These are phyloP conservation scores for Arabidopsis arenosa DNA, from an alignment of 345 rosid genomes.

Conservation along the genomic window DNA sequence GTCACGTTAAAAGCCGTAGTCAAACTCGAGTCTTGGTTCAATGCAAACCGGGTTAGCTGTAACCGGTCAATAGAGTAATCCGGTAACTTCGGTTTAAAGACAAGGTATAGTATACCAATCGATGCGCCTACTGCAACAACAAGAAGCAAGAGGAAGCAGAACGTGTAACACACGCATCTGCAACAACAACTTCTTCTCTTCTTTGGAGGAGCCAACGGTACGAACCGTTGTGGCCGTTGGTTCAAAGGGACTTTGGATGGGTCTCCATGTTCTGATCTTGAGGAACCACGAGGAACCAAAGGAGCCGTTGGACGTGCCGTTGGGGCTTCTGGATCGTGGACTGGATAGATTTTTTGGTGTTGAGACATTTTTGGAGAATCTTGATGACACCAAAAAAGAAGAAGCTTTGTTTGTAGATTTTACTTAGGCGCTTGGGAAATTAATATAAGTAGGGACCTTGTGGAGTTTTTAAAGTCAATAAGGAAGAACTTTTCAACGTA, in stretches of 20 bases:
- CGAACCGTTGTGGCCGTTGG: slow-evolving; percentile 39
- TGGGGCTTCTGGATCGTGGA: slow-evolving; percentile 58
- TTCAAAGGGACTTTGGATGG: slow-evolving; percentile 47
- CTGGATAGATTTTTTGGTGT: slow-evolving; percentile 70
- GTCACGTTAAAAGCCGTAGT: slow-evolving; percentile 63
- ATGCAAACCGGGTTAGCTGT: slow-evolving; percentile 56
- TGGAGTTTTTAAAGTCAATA: slow-evolving; percentile 30
- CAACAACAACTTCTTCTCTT: slow-evolving; percentile 66
- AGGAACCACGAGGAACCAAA: slow-evolving; percentile 54
- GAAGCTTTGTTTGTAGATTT: slow-evolving; percentile 13
- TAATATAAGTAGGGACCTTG: slow-evolving; percentile 16
- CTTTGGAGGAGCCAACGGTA: slow-evolving; percentile 51
- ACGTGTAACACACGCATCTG: slow-evolving; percentile 72
- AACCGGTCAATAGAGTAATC: slow-evolving; percentile 64
- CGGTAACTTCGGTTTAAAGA: slow-evolving; percentile 78
- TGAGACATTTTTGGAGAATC: slow-evolving; percentile 52
- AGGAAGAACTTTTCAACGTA: slow-evolving; percentile 31
- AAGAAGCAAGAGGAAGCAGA: slow-evolving; percentile 55
- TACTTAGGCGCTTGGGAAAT: slow-evolving; percentile 10
- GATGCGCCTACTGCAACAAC: slow-evolving; percentile 51
- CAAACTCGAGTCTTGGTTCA: slow-evolving; percentile 55
- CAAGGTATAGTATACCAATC: slow-evolving; percentile 67
- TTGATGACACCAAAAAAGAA: slow-evolving; percentile 16
- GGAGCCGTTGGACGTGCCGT: slow-evolving; percentile 56
- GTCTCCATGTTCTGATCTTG: slow-evolving; percentile 52